A percentile compares a stretch with the other conserved stretches of the same genome.
Evolutionary conservation across 495 filamentous ascomycete genomes (phyloP).

Genomic region (Cetradonia linearis): DNA sequence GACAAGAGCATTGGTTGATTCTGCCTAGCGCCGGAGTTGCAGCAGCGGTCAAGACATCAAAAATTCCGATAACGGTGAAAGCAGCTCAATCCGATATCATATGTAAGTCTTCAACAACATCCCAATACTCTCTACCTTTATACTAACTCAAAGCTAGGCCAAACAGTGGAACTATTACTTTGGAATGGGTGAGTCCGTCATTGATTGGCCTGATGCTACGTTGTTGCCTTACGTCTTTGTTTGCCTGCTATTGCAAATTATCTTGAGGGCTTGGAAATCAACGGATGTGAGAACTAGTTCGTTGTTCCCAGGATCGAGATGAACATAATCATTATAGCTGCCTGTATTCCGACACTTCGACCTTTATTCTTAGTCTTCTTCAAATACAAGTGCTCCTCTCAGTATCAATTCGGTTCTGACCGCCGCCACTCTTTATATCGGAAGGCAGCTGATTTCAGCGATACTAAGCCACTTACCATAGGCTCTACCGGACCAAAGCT

Average conservation of each 20-base stretch:
- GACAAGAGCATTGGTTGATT: neutral
- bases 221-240: too few species aligned
- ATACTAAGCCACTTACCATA: neutral
- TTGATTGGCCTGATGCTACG: too few species aligned
- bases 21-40: conserved; percentile 23
- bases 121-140: neutral
- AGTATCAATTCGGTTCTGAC: neutral
- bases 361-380: conserved; percentile 34
- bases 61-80: conserved; percentile 29
- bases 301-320: conserved; percentile 32
- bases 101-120: conserved; percentile 26
- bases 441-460: neutral
- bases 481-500: neutral
- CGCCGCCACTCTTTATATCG: conserved; percentile 9
- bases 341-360: conserved; percentile 39
- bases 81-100: conserved; percentile 32
- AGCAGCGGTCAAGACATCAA: conserved; percentile 36
- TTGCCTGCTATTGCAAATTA: too few species aligned
- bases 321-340: conserved; percentile 39
- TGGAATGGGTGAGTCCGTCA: conserved; percentile 36
- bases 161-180: conserved; percentile 33
- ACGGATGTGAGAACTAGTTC: neutral
- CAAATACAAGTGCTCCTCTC: conserved; percentile 16
- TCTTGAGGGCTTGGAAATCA: too few species aligned
- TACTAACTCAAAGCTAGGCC: conserved; percentile 20